Conservation (phyloP, 305 asterid species). For the Solanum chacoense region DNA sequence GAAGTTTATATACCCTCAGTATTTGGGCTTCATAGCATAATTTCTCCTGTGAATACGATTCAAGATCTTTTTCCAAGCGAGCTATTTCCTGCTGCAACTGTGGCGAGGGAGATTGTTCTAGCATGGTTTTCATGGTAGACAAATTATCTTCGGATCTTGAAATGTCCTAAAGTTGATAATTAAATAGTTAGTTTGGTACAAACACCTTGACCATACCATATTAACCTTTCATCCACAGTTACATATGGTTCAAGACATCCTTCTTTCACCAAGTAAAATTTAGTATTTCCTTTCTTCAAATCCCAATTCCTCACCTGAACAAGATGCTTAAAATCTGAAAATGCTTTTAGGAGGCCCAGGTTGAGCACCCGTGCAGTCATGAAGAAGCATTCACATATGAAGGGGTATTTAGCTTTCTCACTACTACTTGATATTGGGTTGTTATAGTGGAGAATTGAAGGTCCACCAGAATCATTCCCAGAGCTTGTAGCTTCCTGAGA, state of each 20-base stretch:
- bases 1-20: slow-evolving; percentile 53
- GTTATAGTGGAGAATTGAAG: slow-evolving; percentile 22
- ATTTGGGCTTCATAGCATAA: slow-evolving; percentile 95
- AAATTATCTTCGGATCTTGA: slow-evolving; percentile 75
- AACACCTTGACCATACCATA: background rate
- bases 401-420: slow-evolving; percentile 59
- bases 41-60: slow-evolving; percentile 66
- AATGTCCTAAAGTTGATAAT: slow-evolving; percentile 49
- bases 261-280: background rate
- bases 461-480: slow-evolving; percentile 33
- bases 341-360: slow-evolving; percentile 89
- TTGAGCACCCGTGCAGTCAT: slow-evolving; percentile 95
- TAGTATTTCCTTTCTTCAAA: background rate
- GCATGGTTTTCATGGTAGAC: slow-evolving; percentile 68
- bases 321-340: slow-evolving; percentile 90
- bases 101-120: slow-evolving; percentile 63
- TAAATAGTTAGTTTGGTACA: background rate
- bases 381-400: slow-evolving; percentile 96
- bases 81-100: slow-evolving; percentile 76
- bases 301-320: slow-evolving; percentile 52
- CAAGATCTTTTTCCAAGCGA: slow-evolving; percentile 78
- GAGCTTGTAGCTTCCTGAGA: slow-evolving; percentile 74
- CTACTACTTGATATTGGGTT: slow-evolving; percentile 23
- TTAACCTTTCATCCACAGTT: background rate
- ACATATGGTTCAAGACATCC: background rate